These are phyloP conservation scores for Pulveroboletus sp. DNA, from an alignment of 768 basidiomycete species.

Conservation along the genomic window DNA sequence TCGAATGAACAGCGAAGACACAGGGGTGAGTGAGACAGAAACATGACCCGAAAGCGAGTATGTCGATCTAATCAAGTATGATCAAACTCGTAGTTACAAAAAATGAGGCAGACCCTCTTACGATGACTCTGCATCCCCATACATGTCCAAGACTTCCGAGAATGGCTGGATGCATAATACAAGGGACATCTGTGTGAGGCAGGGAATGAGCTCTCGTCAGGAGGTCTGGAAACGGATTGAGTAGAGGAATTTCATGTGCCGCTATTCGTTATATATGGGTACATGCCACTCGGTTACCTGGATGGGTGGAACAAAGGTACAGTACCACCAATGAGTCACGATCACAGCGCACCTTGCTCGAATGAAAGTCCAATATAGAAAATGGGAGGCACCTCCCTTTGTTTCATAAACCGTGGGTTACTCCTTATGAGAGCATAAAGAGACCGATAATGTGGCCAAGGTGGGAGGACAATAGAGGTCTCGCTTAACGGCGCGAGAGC, in stretches of 20 bases:
- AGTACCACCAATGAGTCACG: conserved; percentile 6
- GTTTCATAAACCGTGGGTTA: conserved; percentile 21
- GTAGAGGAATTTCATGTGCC: neutral
- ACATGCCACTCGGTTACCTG: conserved; percentile 25
- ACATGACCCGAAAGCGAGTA: conserved; percentile 88
- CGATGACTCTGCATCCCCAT: conserved; percentile 62
- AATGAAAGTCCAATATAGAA: conserved; percentile 1
- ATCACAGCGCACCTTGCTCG: neutral
- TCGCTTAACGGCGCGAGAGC: conserved; percentile 12
- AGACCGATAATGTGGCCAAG: conserved; percentile 10
- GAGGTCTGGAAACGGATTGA: conserved; percentile 15
- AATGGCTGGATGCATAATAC: conserved; percentile 60
- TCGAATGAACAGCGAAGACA: conserved; percentile 53
- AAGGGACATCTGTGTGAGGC: conserved; percentile 53
- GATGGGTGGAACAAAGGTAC: conserved; percentile 30
- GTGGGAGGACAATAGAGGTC: conserved; percentile 29
- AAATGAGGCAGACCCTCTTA: conserved; percentile 33
- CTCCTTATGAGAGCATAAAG: conserved; percentile 30
- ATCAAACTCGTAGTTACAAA: conserved; percentile 6
- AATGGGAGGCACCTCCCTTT: conserved; percentile 12
- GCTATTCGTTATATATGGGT: conserved; percentile 24
- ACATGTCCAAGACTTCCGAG: conserved; percentile 57
- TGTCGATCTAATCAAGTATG: conserved; percentile 50
- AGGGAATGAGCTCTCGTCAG: conserved; percentile 10
- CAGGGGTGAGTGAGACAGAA: conserved; percentile 55